Evolutionary conservation across 176 grass and related monocot species (phyloP).

Genomic region (Triticum monococcum): DNA sequence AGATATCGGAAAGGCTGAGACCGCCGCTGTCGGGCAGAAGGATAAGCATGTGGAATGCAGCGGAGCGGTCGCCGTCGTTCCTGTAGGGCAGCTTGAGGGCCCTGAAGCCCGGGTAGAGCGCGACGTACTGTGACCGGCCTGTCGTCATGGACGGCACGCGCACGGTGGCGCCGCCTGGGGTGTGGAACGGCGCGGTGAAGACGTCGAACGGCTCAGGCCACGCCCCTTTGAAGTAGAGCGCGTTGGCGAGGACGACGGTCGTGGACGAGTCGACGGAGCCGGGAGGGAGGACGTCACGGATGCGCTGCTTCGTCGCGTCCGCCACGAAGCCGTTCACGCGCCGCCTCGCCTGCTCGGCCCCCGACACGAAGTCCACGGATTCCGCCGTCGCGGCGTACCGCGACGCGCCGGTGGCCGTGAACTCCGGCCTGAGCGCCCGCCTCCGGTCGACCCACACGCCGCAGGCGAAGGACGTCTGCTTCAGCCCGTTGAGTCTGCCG

Average conservation of each 20-base stretch:
- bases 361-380: not conserved
- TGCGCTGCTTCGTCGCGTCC: not conserved
- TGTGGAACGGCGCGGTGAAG: not conserved
- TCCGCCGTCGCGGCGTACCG: not conserved
- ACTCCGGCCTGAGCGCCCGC: not conserved
- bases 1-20: not conserved
- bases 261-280: not conserved
- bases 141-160: not conserved
- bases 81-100: not conserved
- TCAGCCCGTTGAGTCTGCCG: not conserved
- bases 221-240: not conserved
- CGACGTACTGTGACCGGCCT: not conserved
- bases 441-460: slow-evolving; percentile 20
- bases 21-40: not conserved
- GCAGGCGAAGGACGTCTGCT: slow-evolving; percentile 30
- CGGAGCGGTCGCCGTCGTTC: not conserved
- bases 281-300: not conserved
- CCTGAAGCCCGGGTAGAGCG: not conserved
- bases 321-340: not conserved
- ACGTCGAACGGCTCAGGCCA: not conserved
- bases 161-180: not conserved
- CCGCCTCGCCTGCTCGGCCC: not conserved
- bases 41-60: not conserved
- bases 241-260: slow-evolving; percentile 17
- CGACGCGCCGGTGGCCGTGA: not conserved